A percentile compares a stretch with the other conserved stretches of the same genome.
phyloP scores from a whole-genome alignment of 1,139 yeast species.

The Zygoascus meyerae region DNA sequence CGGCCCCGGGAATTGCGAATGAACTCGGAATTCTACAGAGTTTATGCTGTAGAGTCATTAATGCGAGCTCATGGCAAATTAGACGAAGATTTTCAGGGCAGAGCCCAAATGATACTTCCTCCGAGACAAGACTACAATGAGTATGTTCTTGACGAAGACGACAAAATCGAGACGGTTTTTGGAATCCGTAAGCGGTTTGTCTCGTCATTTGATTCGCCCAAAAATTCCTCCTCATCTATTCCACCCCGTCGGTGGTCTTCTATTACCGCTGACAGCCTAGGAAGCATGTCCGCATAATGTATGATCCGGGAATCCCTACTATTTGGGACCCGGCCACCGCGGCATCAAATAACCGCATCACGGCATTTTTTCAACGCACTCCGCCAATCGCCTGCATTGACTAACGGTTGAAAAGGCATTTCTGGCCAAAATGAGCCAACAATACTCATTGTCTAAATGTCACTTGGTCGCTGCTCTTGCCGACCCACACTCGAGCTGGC shows the following conservation, averaged over 20 bases:
- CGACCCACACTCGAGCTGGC: neutral
- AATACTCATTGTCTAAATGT: too few relatives aligned
- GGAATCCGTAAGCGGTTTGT: slow-evolving; percentile 28
- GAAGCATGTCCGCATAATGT: too few relatives aligned
- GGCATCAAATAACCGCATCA: too few relatives aligned
- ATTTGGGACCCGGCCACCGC: too few relatives aligned
- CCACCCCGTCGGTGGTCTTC: neutral
- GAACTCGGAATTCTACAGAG: slow-evolving; percentile 34
- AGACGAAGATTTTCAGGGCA: slow-evolving; percentile 29
- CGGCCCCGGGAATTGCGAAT: slow-evolving; percentile 33
- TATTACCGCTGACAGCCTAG: neutral
- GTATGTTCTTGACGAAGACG: slow-evolving; percentile 16
- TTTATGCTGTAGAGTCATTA: slow-evolving; percentile 33
- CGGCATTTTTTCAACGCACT: too few relatives aligned
- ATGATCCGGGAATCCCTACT: neutral
- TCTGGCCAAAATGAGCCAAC: too few relatives aligned
- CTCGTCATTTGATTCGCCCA: slow-evolving; percentile 16
- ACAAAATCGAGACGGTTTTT: slow-evolving; percentile 22
- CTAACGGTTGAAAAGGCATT: too few relatives aligned
- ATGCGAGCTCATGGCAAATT: slow-evolving; percentile 35
- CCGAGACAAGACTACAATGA: slow-evolving; percentile 29
- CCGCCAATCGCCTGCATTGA: too few relatives aligned
- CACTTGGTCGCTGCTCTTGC: neutral
- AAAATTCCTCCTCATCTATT: slow-evolving; percentile 1
- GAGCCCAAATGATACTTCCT: slow-evolving; percentile 33